These are phyloP conservation scores for Hypoxylon intermedium DNA, from an alignment of 495 filamentous ascomycete species.

Conservation along the genomic window DNA sequence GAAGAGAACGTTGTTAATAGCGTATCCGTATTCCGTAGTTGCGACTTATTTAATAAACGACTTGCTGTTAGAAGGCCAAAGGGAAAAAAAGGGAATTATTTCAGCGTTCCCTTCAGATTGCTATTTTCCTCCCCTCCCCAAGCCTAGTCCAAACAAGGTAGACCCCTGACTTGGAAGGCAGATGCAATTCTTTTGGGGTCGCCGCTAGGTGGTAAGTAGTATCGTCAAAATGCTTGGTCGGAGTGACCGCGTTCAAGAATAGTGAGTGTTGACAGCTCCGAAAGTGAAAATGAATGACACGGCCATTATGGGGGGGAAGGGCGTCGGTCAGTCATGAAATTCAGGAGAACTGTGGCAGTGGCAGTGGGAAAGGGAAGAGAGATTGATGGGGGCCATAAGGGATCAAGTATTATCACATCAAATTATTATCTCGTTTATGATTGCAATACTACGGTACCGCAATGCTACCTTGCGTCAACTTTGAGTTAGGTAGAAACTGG, in stretches of 20 bases:
- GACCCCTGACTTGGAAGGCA: slow-evolving; percentile 23
- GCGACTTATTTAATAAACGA: slow-evolving; percentile 7
- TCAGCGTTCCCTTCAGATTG: slow-evolving; percentile 26
- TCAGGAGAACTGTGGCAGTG: slow-evolving; percentile 17
- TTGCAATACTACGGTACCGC: slow-evolving; percentile 29
- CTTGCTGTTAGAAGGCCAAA: slow-evolving; percentile 12
- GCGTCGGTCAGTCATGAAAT: slow-evolving; percentile 1
- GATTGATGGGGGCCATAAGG: slow-evolving; percentile 37
- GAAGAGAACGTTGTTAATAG: slow-evolving; percentile 27
- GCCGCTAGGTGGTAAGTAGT: background rate
- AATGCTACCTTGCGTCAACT: slow-evolving; percentile 11
- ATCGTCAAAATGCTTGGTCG: too few relatives aligned
- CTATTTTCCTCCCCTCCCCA: slow-evolving; percentile 26
- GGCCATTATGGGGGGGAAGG: slow-evolving; percentile 17
- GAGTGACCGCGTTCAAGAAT: too few relatives aligned
- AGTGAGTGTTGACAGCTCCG: slow-evolving; percentile 22
- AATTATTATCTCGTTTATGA: slow-evolving; percentile 41
- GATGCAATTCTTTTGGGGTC: background rate
- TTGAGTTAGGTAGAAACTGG: slow-evolving; percentile 18
- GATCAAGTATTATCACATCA: slow-evolving; percentile 29
- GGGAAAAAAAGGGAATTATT: slow-evolving; percentile 22
- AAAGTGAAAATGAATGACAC: slow-evolving; percentile 18
- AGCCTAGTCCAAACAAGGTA: slow-evolving; percentile 30
- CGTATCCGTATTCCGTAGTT: too few relatives aligned
- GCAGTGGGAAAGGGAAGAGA: slow-evolving; percentile 14